These are phyloP conservation scores for Neonothopanus nambi DNA, from an alignment of 1,284 basidiomycete species.

Conservation along the genomic window DNA sequence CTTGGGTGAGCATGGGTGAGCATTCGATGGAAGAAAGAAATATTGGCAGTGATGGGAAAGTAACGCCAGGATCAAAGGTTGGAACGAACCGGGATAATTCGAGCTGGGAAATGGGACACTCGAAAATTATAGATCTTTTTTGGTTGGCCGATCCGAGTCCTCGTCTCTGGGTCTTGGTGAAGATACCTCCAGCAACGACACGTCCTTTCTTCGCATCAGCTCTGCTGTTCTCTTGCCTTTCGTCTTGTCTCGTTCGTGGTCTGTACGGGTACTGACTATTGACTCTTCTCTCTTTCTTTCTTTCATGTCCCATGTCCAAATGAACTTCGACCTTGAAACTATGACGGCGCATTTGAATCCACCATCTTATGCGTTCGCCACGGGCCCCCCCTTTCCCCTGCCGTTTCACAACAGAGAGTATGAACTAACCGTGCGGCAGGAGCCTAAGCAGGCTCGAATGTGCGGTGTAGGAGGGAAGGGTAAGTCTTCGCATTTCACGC, in stretches of 20 bases:
- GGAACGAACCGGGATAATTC: too few species aligned
- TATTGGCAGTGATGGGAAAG: too few species aligned
- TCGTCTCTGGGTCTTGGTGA: slow-evolving; percentile 24
- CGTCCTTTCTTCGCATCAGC: slow-evolving; percentile 10
- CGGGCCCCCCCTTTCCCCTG: slow-evolving; percentile 10
- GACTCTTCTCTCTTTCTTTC: slow-evolving; percentile 5
- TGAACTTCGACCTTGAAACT: slow-evolving; percentile 11
- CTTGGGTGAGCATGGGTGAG: neutral
- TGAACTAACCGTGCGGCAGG: slow-evolving; percentile 81
- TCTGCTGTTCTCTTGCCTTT: slow-evolving; percentile 14
- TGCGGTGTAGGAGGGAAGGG: slow-evolving; percentile 89
- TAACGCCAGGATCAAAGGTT: too few species aligned
- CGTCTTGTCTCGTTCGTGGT: neutral
- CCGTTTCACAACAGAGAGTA: slow-evolving; percentile 60
- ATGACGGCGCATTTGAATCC: slow-evolving; percentile 15
- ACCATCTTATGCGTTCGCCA: neutral
- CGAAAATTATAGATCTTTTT: neutral
- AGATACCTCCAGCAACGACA: neutral
- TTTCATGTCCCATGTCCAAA: slow-evolving; percentile 4
- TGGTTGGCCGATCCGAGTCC: slow-evolving; percentile 27
- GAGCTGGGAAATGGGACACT: neutral
- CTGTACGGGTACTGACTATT: neutral
- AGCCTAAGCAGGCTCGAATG: slow-evolving; percentile 91
- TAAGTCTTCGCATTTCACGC: slow-evolving; percentile 27
- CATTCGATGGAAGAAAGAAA: neutral